Evolutionary conservation across 2,329 filamentous ascomycete species (phyloP).

Genomic region (Hypoxylon sp.): DNA sequence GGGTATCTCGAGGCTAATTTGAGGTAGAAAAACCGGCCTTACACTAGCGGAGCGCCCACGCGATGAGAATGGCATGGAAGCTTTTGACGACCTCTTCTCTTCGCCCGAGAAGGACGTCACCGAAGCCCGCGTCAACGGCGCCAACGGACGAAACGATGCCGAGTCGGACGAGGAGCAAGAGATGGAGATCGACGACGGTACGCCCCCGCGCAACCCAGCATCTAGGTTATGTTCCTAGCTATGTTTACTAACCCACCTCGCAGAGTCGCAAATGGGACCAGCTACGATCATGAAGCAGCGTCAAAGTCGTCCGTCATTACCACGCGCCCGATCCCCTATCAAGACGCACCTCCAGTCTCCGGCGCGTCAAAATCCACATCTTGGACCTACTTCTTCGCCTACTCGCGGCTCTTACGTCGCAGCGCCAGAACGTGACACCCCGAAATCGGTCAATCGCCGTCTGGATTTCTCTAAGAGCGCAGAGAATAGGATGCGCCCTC

Average conservation of each 20-base stretch:
- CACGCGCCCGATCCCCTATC: conserved; percentile 67
- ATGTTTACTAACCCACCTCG: conserved; percentile 20
- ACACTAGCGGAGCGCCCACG: conserved; percentile 82
- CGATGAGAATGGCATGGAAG: conserved; percentile 93
- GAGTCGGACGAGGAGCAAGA: conserved; percentile 56
- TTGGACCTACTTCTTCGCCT: conserved; percentile 66
- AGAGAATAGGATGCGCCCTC: conserved; percentile 29
- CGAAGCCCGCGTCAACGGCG: conserved; percentile 45
- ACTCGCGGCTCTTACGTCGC: conserved; percentile 54
- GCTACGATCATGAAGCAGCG: conserved; percentile 64
- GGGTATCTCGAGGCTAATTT: conserved; percentile 18
- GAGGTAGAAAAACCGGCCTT: conserved; percentile 85
- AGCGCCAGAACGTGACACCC: conserved; percentile 48
- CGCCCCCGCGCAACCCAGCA: conserved; percentile 45
- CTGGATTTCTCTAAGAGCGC: conserved; percentile 62
- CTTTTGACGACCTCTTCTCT: conserved; percentile 87
- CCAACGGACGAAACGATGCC: conserved; percentile 47
- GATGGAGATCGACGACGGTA: conserved; percentile 66
- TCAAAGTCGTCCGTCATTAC: conserved; percentile 60
- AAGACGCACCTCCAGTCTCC: conserved; percentile 72
- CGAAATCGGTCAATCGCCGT: conserved; percentile 62
- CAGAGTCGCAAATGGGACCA: conserved; percentile 66
- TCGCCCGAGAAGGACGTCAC: conserved; percentile 74
- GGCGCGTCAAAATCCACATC: conserved; percentile 69
- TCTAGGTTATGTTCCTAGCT: not conserved